Base-by-base conservation (phyloP, 1,284 basidiomycete species). In the Rhodotorula sp. region DNA sequence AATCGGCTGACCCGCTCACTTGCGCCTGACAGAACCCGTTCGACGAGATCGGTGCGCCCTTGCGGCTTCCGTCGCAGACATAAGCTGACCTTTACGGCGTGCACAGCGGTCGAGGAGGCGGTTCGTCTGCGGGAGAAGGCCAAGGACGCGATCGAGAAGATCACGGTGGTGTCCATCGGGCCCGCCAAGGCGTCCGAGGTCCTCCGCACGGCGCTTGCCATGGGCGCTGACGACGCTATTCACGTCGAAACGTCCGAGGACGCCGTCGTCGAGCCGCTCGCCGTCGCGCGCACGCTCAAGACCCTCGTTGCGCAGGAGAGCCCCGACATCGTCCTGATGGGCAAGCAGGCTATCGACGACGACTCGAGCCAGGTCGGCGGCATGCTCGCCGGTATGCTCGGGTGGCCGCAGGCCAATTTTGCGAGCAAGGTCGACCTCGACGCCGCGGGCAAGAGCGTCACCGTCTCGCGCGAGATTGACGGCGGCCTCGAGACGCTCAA, bases 271-370 rank as follows among this genome's bases (percentile, higher is more conserved):
- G 94, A 97, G 81, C 92, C 94, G 21, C 86, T 95, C 46, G 89
- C 90, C 10, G 88, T 97, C 55, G 94, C 95, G 55, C 92, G 93
- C 81, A 87, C 90, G 4, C 86, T 99, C 73, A 86, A 87, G 65
- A 90, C 90, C 10, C 79, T 96, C 74, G 89, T 97, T 69, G 86
- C 89, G 70, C 86, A 87, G 72, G 82, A 82, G 59, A 80, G 82
- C 61, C 84, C 85, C 48, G 95, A 98, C 79, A 79, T 99, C 69
- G 90, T 99, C 66, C 94, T 99, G 74, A 87, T 97, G 83, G 96
- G 97, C n/a, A 99, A 99, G 84, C 96, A 99, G 83, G 91, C 96
- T 21, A 99, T 99, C 78, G 96, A 99, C 83, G 95, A 97, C 79
- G 96, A 99, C 82, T 87, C 92, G 7, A 92, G 92, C n/a, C 90